These are phyloP conservation scores for Aphanomyces cochlioides DNA, from an alignment of 352 stramenopile genomes.

Conservation along the genomic window DNA sequence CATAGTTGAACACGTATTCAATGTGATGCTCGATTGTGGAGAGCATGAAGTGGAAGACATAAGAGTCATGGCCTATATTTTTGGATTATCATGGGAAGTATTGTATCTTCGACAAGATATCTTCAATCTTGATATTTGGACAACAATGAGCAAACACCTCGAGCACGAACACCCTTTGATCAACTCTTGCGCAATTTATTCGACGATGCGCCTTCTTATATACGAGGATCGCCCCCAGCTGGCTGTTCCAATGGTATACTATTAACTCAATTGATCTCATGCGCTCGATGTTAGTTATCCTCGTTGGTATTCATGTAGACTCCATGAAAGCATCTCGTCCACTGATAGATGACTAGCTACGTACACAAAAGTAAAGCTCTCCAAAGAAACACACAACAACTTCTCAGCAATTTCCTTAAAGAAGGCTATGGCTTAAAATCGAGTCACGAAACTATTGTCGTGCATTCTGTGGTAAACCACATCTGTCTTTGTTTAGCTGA, in stretches of 20 bases:
- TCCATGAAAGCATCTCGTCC: too few relatives aligned
- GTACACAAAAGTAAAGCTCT: not conserved
- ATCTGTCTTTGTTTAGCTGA: not conserved
- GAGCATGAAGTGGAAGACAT: not conserved
- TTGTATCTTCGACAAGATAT: not conserved
- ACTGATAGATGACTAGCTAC: not conserved
- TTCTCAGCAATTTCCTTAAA: not conserved
- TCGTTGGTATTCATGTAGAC: too few relatives aligned
- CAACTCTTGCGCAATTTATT: not conserved
- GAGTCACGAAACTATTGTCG: not conserved
- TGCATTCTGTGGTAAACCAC: not conserved
- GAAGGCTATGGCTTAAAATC: not conserved
- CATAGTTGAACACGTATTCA: not conserved
- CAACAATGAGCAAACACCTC: not conserved
- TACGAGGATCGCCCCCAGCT: not conserved
- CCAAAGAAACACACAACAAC: not conserved
- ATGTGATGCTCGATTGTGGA: not conserved
- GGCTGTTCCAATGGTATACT: not conserved
- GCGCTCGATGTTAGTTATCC: too few relatives aligned
- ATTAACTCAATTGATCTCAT: too few relatives aligned
- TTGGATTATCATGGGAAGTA: conserved; percentile 3
- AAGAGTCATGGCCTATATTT: not conserved
- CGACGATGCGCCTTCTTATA: not conserved
- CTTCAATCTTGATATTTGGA: not conserved
- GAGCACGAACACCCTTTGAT: not conserved